Conservation (phyloP, 495 filamentous ascomycete genomes). For the Clavariopsis aquatica region DNA sequence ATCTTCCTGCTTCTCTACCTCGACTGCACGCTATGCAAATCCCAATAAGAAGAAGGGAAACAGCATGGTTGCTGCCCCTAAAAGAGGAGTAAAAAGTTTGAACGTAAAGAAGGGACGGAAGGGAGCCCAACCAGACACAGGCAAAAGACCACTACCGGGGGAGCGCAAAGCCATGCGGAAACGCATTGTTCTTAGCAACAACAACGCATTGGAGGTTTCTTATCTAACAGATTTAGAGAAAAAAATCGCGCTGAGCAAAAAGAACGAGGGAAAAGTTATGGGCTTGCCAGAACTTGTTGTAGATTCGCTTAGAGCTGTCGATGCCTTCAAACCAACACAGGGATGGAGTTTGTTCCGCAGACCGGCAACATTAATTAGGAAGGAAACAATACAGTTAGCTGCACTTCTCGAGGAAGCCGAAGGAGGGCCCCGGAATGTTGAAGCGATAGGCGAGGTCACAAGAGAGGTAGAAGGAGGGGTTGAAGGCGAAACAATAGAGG, state of each 20-base stretch:
- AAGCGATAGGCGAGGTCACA: too few species aligned
- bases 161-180: constrained; percentile 87
- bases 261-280: constrained; percentile 64
- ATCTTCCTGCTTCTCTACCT: constrained; percentile 33
- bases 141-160: constrained; percentile 62
- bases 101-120: constrained; percentile 41
- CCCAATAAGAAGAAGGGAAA: constrained; percentile 45
- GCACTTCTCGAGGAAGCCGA: constrained; percentile 58
- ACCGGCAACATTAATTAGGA: constrained; percentile 72
- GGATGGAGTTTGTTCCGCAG: constrained; percentile 82
- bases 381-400: constrained; percentile 71
- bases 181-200: constrained; percentile 86
- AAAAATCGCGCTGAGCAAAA: constrained; percentile 44
- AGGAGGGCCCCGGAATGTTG: constrained; percentile 30
- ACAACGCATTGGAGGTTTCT: constrained; percentile 77
- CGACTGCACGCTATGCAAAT: constrained; percentile 44
- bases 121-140: constrained; percentile 7
- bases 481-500: too few species aligned
- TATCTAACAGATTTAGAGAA: constrained; percentile 62
- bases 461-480: constrained; percentile 45
- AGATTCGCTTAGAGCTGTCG: constrained; percentile 74
- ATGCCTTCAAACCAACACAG: constrained; percentile 91
- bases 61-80: constrained; percentile 27
- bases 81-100: constrained; percentile 43
- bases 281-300: constrained; percentile 68